Evolutionary conservation across 2,329 filamentous ascomycete species (phyloP).

Genomic region (Aspergillus persii): DNA sequence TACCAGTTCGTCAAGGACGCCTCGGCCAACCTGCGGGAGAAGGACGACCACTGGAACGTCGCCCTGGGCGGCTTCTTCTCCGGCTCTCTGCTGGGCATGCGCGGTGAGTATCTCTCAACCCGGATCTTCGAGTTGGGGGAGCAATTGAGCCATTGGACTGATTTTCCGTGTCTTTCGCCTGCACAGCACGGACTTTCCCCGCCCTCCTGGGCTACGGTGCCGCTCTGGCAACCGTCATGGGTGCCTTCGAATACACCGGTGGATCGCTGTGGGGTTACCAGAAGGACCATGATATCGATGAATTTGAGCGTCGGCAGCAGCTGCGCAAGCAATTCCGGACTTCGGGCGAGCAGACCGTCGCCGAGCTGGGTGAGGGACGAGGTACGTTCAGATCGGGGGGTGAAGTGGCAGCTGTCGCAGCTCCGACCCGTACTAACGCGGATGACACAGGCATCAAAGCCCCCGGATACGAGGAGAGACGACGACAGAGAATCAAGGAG

Average conservation of each 20-base stretch:
- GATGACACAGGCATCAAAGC: conserved; percentile 66
- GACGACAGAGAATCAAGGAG: conserved; percentile 76
- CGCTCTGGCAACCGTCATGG: conserved; percentile 57
- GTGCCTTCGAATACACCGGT: conserved; percentile 67
- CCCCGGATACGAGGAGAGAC: conserved; percentile 80
- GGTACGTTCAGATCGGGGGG: conserved; percentile 54
- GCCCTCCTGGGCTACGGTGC: conserved; percentile 67
- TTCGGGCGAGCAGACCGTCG: conserved; percentile 75
- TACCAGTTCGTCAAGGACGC: conserved; percentile 76
- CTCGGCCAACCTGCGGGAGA: conserved; percentile 79
- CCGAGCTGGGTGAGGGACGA: conserved; percentile 80
- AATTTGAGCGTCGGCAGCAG: conserved; percentile 73
- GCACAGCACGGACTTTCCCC: conserved; percentile 63
- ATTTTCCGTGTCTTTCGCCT: background rate
- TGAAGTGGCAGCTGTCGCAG: background rate
- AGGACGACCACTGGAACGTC: conserved; percentile 75
- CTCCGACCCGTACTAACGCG: conserved; percentile 11
- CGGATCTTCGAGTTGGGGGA: background rate
- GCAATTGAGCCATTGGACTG: conserved; percentile 10
- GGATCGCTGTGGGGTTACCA: conserved; percentile 57
- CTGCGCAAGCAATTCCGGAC: conserved; percentile 71
- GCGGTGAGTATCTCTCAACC: conserved; percentile 54
- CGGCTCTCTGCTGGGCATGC: conserved; percentile 69
- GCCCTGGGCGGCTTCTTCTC: conserved; percentile 73
- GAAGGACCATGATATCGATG: conserved; percentile 61